Evolutionary conservation across 768 basidiomycete genomes (phyloP), one percentile per base, ranked within the genome.

Genomic region (Tricholoma furcatifolium): DNA sequence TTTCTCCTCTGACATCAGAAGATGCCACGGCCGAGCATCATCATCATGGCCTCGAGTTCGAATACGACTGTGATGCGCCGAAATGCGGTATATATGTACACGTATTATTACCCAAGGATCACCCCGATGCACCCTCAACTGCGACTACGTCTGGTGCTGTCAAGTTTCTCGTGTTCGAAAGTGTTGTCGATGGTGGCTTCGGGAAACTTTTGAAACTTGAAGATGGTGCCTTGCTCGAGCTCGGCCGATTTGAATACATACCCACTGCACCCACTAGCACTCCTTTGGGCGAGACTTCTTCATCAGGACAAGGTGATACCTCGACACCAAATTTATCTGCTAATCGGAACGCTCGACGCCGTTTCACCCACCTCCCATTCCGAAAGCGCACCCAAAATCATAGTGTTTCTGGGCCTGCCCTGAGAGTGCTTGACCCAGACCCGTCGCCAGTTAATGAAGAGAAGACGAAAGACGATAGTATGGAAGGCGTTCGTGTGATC

Each of bases 41-140:
- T 43, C 83, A 84, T 46, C 91, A 93, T 60, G 83, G 85, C 15
- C 76, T 96, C 54, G 92, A 93, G 64, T 98, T 97, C 68, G 87
- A 90, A 65, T 98, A 89, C 67, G 94, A 98, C 65, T 91, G 90
- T 57, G 91, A 93, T 53, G 85, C 93, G 0, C 87, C 93, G 7
- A 88, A 86, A 60, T 93, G 92, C 62, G 81, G 79, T 18, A 84
- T 97, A 53, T 83, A 85, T 34, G 81, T 97, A 17, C 80, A 90
- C 56, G 85, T 93, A 43, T 74, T 91, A 31, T 74, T 92, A 0
- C 79, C 86, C 4, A 79, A 85, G 23, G 75, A 79, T 27, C 83
- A 88, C 55, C 83, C 81, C 6, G 82, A 83, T 58, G 77, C 79
- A 1, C 72, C 71, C 0, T 55, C 67, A 6, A 65, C 74, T 20